Base-by-base conservation (phyloP, 805 yeast genomes). In the Torulaspora microellipsoides region DNA sequence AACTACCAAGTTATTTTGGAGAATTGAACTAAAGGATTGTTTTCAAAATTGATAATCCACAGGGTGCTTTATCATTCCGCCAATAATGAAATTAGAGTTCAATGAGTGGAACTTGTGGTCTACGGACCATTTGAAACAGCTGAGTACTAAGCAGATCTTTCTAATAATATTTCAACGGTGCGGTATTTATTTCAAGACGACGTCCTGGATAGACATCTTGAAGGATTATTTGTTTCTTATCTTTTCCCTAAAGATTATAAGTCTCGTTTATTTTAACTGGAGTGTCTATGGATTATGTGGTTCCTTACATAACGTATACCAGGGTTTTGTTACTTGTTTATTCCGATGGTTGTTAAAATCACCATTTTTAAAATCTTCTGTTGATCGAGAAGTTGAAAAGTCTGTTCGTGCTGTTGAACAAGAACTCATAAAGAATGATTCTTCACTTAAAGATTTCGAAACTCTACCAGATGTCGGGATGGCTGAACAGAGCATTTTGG, bases 401-500 rank as follows among this genome's bases (percentile, higher is more conserved):
- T 76, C 77, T 0, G 61, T 75, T 2, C 59, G 36, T 0, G 67
- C 69, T 15, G 64, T 91, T 28, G 88, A 89, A 49, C 51, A 64
- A 0, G 72, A 73, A 15, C 54, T 91, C 44, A 76, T 90, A 39
- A 71, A 72, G 44, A 77, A 78, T 46, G 77, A 80, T 42, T 67
- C 67, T 0, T 52, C 56, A 0, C 64, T 80, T 31, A 53, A 60
- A 11, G 75, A 75, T 48, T 78, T 76, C 55, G 59, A 63, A 3
- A 34, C 40, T 9, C 41, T 91, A 4, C 98, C 98, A 0, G 57
- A 53, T 1, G 34, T 55, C 0, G 96, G 96, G 0, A 59, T 85
- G 40, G 30, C 73, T 1, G 68, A 72, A 12, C 64, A 60, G 1
- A 64, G 64, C 14, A 74, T 93, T 8, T 42, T 72, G 25, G 55